phyloP scores from a whole-genome alignment of 2,329 filamentous ascomycete species.

The Nothomitra cinnamomea region DNA sequence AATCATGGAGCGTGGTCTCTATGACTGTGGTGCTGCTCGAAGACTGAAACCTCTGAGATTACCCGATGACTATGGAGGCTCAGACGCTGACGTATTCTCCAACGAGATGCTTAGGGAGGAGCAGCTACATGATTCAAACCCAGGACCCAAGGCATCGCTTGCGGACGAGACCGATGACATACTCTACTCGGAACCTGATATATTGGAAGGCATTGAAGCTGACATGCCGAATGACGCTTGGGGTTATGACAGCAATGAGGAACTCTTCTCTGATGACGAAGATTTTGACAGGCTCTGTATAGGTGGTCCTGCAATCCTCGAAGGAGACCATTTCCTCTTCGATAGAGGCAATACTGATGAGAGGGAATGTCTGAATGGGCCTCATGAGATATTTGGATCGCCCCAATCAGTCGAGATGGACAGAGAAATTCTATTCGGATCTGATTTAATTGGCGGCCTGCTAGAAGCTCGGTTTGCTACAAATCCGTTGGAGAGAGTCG shows the following conservation, averaged over 20 bases:
- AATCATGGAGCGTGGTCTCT: conserved; percentile 1
- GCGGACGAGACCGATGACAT: background rate
- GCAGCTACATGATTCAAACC: background rate
- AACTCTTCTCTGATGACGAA: background rate
- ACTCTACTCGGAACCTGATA: background rate
- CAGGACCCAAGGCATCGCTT: background rate
- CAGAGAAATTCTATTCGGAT: background rate
- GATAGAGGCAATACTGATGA: no score
- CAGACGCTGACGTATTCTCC: conserved; percentile 6
- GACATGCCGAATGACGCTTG: background rate
- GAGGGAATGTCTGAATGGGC: no score
- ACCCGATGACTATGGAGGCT: conserved; percentile 7
- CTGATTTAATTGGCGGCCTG: background rate
- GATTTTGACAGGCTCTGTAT: background rate
- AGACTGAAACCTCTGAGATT: background rate
- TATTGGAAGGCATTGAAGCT: background rate
- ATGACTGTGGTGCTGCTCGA: background rate
- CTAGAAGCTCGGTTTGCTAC: no score
- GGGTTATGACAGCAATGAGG: background rate
- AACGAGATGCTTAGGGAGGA: background rate
- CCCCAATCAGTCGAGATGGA: no score
- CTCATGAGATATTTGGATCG: no score
- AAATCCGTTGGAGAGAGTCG: background rate
- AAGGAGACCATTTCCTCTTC: no score
- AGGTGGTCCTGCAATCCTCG: no score